Conservation (phyloP, 495 filamentous ascomycete genomes). For the Aspergillus panamensis region DNA sequence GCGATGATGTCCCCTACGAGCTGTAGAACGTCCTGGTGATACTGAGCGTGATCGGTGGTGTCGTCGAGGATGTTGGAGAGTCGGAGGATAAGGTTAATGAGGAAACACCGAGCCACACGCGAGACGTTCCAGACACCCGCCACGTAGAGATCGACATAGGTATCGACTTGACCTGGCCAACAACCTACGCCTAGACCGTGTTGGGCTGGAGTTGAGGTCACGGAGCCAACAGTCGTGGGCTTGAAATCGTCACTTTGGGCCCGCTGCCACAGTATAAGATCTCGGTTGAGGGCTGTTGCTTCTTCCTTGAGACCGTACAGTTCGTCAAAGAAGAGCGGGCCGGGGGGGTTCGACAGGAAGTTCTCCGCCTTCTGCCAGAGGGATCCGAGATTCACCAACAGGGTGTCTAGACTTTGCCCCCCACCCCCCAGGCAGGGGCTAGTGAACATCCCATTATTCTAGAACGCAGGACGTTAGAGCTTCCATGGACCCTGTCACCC, state of each 20-base stretch:
- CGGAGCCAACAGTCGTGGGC: conserved; percentile 17
- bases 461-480: not conserved
- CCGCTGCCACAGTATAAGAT: conserved; percentile 19
- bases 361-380: conserved; percentile 18
- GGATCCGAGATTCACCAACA: conserved; percentile 17
- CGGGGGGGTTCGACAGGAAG: conserved; percentile 8
- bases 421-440: too few relatives aligned
- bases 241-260: conserved; percentile 16
- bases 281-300: conserved; percentile 13
- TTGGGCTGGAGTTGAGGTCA: not conserved
- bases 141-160: conserved; percentile 28
- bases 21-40: not conserved
- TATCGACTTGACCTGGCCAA: conserved; percentile 24
- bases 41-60: not conserved
- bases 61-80: conserved; percentile 16
- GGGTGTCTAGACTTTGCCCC: conserved; percentile 16
- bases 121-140: conserved; percentile 32
- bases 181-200: conserved; percentile 10
- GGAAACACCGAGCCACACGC: conserved; percentile 25
- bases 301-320: conserved; percentile 17
- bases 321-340: not conserved
- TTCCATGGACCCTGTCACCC: not conserved
- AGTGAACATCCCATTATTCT: not conserved
- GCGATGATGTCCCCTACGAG: conserved; percentile 27
- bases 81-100: conserved; percentile 17